phyloP scores from a whole-genome alignment of 495 filamentous ascomycete species.

The Opeltia flavorubescens region DNA sequence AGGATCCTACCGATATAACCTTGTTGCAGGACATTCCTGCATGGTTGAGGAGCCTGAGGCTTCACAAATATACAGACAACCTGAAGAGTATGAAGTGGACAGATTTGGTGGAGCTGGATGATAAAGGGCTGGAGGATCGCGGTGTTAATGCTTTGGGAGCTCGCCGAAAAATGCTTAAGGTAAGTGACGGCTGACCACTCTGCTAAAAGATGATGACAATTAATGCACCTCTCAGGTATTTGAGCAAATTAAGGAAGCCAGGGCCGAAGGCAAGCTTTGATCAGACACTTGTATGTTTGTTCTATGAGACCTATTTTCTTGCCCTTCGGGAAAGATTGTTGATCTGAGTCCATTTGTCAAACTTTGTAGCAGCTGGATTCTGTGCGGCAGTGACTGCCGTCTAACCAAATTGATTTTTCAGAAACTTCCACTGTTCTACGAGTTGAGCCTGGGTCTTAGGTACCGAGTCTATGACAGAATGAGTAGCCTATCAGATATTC shows the following conservation, averaged over 20 bases:
- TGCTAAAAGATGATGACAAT: not conserved
- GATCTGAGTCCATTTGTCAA: too few species aligned
- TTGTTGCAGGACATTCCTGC: constrained; percentile 90
- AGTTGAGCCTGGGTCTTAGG: too few species aligned
- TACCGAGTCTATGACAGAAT: too few species aligned
- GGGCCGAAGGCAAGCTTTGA: constrained; percentile 50
- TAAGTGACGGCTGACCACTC: constrained; percentile 25
- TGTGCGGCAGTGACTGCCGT: too few species aligned
- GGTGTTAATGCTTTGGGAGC: constrained; percentile 94
- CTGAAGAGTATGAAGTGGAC: constrained; percentile 94
- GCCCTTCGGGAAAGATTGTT: too few species aligned
- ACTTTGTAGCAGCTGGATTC: too few species aligned
- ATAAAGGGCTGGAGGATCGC: constrained; percentile 82
- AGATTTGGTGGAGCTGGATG: constrained; percentile 83
- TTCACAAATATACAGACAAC: constrained; percentile 98
- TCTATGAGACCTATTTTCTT: too few species aligned
- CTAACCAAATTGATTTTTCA: too few species aligned
- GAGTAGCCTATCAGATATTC: too few species aligned
- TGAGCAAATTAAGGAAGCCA: constrained; percentile 81
- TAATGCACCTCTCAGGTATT: constrained; percentile 49
- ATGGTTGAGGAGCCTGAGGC: constrained; percentile 85
- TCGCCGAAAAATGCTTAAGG: constrained; percentile 96
- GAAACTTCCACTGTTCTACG: too few species aligned
- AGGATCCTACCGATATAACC: constrained; percentile 85
- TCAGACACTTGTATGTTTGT: too few species aligned